These are phyloP conservation scores for Solanum clarkiae DNA, from an alignment of 257 asterid species.

Conservation along the genomic window DNA sequence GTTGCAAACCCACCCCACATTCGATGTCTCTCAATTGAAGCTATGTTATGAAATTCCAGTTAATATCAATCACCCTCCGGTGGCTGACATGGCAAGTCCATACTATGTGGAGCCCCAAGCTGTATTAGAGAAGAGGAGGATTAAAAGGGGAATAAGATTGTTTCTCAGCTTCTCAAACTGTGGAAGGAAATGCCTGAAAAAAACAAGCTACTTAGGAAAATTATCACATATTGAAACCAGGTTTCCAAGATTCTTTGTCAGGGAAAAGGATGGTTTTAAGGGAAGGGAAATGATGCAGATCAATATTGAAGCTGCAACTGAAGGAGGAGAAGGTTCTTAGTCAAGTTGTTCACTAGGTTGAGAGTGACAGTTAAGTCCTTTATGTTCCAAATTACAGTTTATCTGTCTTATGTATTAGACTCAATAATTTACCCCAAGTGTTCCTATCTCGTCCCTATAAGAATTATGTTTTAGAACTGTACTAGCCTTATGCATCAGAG, in stretches of 20 bases:
- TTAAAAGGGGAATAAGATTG: background rate
- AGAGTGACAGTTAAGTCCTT: background rate
- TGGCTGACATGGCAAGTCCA: background rate
- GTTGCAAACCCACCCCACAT: background rate
- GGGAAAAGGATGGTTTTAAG: background rate
- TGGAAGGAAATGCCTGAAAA: background rate
- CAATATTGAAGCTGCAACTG: background rate
- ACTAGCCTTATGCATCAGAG: background rate
- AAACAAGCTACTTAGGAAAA: background rate
- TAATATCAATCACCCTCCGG: background rate
- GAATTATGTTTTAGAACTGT: background rate
- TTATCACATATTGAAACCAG: background rate
- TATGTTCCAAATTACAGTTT: background rate
- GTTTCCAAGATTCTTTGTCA: background rate
- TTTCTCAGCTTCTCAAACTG: background rate
- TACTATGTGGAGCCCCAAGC: background rate
- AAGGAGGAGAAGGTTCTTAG: background rate
- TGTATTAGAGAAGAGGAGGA: background rate
- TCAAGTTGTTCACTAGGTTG: background rate
- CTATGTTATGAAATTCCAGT: background rate
- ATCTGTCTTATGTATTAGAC: background rate
- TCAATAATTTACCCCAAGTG: background rate
- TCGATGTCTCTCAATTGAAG: background rate
- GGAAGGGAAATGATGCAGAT: background rate
- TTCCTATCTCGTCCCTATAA: background rate